phyloP scores from a whole-genome alignment of 768 basidiomycete species.

The Gymnopilus junonius region DNA sequence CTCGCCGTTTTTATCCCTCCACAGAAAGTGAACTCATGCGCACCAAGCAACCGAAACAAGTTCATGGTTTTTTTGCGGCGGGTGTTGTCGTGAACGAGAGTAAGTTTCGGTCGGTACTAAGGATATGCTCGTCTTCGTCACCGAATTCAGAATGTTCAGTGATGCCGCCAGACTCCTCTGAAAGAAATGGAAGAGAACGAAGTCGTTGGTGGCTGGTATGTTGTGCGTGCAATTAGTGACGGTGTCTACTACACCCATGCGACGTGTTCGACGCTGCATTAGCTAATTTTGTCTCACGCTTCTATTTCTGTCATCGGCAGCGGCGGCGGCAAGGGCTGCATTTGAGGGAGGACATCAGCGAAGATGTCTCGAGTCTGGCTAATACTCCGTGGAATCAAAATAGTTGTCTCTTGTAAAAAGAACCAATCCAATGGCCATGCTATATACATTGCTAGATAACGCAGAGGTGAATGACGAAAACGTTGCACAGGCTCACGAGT shows the following conservation, averaged over 20 bases:
- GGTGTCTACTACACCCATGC: slow-evolving; percentile 20
- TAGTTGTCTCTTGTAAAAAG: neutral
- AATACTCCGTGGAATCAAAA: neutral
- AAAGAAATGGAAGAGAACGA: slow-evolving; percentile 9
- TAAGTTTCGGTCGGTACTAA: neutral
- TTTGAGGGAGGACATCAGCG: too few relatives aligned
- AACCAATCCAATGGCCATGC: neutral
- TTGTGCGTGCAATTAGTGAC: slow-evolving; percentile 23
- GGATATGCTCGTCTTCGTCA: neutral
- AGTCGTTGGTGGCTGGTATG: slow-evolving; percentile 21
- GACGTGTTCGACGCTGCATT: slow-evolving; percentile 41
- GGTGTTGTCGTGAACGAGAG: neutral
- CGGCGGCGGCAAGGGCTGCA: too few relatives aligned
- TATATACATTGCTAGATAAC: neutral
- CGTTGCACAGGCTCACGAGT: neutral
- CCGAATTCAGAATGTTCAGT: neutral
- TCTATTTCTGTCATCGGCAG: slow-evolving; percentile 6
- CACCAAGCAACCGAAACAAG: slow-evolving; percentile 86
- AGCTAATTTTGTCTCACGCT: slow-evolving; percentile 37
- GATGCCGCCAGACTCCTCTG: slow-evolving; percentile 10
- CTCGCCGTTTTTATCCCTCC: neutral
- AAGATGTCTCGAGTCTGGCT: too few relatives aligned
- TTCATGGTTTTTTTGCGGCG: slow-evolving; percentile 62
- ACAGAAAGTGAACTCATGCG: slow-evolving; percentile 3
- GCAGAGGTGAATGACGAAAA: neutral